Conservation (phyloP, 345 rosid genomes). For the Turritis glabra region DNA sequence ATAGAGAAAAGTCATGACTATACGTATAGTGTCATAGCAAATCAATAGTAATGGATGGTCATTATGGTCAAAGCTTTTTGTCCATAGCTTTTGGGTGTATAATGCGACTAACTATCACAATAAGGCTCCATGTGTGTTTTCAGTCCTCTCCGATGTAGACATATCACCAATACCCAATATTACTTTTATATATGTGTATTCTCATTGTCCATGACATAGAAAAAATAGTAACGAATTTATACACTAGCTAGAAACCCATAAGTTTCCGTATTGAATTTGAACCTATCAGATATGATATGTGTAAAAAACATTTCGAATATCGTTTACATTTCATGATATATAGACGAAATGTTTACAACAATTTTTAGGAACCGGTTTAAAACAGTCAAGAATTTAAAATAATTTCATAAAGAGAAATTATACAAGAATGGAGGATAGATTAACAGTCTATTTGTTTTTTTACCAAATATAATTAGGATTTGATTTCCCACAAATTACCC, state of each 20-base stretch:
- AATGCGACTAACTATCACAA: constrained; percentile 36
- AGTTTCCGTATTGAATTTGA: background rate
- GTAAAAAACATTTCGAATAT: background rate
- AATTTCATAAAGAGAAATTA: too few relatives aligned
- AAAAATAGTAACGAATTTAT: background rate
- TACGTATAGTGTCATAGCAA: constrained; percentile 37
- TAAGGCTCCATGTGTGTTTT: constrained; percentile 43
- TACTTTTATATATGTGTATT: background rate
- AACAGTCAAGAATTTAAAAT: too few relatives aligned
- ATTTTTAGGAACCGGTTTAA: background rate
- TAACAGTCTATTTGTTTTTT: background rate
- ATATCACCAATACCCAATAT: constrained; percentile 14
- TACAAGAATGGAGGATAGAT: background rate
- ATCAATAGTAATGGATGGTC: constrained; percentile 39
- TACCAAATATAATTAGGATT: background rate
- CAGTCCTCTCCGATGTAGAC: constrained; percentile 34
- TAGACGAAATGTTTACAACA: background rate
- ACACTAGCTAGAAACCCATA: background rate
- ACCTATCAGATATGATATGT: background rate
- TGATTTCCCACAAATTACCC: background rate
- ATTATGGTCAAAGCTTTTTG: constrained; percentile 36
- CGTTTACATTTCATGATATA: background rate
- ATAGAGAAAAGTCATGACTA: constrained; percentile 23
- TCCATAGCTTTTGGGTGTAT: constrained; percentile 35
- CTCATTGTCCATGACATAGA: constrained; percentile 15